Percentiles rank a stretch among this genome's conserved stretches.
phyloP scores from a whole-genome alignment of 768 basidiomycete genomes.

The Trametes elegans region DNA sequence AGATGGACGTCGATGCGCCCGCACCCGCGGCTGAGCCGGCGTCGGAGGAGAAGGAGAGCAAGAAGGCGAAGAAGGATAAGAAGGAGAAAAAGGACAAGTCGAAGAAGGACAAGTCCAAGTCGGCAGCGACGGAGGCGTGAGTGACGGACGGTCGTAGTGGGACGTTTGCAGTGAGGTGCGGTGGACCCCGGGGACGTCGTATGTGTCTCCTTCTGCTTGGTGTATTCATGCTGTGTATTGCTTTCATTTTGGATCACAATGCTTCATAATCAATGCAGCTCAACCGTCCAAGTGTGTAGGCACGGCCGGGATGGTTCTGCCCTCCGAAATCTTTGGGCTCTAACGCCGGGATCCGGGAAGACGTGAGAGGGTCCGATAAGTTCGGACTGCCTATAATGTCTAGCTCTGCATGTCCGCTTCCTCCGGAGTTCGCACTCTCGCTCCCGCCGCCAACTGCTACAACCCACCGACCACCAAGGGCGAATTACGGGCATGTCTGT shows the following conservation, averaged over 20 bases:
- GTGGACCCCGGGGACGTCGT: neutral
- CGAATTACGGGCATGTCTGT: neutral
- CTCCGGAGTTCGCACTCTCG: neutral
- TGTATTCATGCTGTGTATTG: conserved; percentile 11
- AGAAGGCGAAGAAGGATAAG: conserved; percentile 26
- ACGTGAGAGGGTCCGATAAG: no score
- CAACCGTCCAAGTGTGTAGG: no score
- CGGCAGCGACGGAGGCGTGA: conserved; percentile 9
- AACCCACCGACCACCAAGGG: no score
- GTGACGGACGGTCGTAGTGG: conserved; percentile 23
- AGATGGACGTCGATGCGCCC: conserved; percentile 12
- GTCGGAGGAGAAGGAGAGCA: conserved; percentile 16
- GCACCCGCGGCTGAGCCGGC: conserved; percentile 15
- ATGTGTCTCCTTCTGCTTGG: neutral
- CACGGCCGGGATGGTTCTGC: no score
- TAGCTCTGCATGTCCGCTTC: neutral
- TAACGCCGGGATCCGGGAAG: no score
- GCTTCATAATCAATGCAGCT: no score
- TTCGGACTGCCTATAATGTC: neutral
- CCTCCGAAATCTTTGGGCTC: no score
- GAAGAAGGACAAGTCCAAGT: conserved; percentile 24
- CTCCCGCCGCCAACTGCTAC: no score
- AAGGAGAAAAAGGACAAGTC: conserved; percentile 32
- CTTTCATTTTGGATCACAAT: no score
- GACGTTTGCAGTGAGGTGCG: neutral